phyloP scores from a whole-genome alignment of 768 basidiomycete genomes.

The Podaxis rugospora region DNA sequence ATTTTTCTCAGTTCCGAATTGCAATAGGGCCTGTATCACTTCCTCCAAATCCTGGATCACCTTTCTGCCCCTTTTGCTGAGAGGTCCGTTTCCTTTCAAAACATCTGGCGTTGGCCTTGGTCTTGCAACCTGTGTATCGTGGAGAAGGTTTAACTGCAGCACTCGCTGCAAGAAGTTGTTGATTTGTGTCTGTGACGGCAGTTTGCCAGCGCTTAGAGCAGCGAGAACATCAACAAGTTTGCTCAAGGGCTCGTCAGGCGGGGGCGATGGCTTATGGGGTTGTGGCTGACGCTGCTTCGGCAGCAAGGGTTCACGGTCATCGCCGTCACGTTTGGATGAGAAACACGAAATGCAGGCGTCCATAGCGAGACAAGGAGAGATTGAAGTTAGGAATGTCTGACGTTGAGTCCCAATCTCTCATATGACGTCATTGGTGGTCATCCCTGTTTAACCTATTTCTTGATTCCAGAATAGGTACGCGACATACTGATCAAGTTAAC shows the following conservation, averaged over 20 bases:
- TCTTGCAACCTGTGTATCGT: conserved; percentile 7
- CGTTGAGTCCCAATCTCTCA: too few species aligned
- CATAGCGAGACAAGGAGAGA: conserved; percentile 9
- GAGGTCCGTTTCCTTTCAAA: conserved; percentile 20
- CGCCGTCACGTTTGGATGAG: conserved; percentile 8
- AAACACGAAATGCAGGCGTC: conserved; percentile 19
- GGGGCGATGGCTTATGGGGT: not conserved
- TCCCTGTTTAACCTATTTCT: too few species aligned
- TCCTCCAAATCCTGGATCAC: conserved; percentile 24
- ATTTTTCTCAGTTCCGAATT: conserved; percentile 34
- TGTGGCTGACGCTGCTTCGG: conserved; percentile 10
- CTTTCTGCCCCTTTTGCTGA: conserved; percentile 24
- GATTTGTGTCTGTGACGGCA: conserved; percentile 35
- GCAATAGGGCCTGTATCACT: conserved; percentile 26
- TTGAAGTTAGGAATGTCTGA: too few species aligned
- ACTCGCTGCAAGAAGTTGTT: conserved; percentile 20
- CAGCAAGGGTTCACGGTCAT: conserved; percentile 18
- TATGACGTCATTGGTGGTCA: too few species aligned
- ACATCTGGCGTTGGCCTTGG: not conserved
- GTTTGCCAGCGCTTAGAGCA: conserved; percentile 32
- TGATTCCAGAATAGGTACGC: too few species aligned
- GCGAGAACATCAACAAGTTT: conserved; percentile 31
- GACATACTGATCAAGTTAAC: too few species aligned
- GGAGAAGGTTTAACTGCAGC: conserved; percentile 25
- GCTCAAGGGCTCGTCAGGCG: not conserved